These are phyloP conservation scores for Cordyceps tenuipes DNA, from an alignment of 2,329 filamentous ascomycete species.

Conservation along the genomic window DNA sequence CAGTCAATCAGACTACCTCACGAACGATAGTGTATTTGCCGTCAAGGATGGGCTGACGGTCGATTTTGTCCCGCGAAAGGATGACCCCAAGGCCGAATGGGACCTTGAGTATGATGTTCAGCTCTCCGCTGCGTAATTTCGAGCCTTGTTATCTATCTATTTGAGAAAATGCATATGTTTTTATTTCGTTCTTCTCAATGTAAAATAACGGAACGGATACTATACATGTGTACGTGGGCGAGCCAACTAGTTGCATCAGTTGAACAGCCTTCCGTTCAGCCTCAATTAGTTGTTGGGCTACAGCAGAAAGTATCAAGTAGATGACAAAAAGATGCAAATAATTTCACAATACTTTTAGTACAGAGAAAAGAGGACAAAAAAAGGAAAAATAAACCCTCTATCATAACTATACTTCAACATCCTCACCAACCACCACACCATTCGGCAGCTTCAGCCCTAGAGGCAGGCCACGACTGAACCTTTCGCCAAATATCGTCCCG, in stretches of 20 bases:
- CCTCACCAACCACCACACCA: conserved; percentile 31
- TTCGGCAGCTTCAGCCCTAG: conserved; percentile 41
- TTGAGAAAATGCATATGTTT: not conserved
- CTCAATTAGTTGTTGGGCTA: no score
- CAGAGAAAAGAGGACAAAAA: no score
- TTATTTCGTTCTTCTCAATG: no score
- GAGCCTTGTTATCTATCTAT: not conserved
- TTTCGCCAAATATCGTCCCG: conserved; percentile 26
- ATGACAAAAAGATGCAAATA: no score
- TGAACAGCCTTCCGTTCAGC: not conserved
- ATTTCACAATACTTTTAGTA: not conserved
- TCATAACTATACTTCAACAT: not conserved
- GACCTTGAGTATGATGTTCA: conserved; percentile 56
- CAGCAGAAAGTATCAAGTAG: no score
- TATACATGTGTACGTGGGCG: no score
- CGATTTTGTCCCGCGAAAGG: conserved; percentile 29
- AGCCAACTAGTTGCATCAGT: no score
- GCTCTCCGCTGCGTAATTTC: conserved; percentile 26
- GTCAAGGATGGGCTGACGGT: conserved; percentile 44
- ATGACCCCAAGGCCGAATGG: conserved; percentile 40
- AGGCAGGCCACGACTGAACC: conserved; percentile 36
- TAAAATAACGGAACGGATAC: no score
- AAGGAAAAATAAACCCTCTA: no score
- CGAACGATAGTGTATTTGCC: conserved; percentile 44
- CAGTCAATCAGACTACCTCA: conserved; percentile 52